Percentiles rank a stretch among this genome's conserved stretches.
phyloP scores from a whole-genome alignment of 164 flowering plant species.

The Aristolochia contorta region DNA sequence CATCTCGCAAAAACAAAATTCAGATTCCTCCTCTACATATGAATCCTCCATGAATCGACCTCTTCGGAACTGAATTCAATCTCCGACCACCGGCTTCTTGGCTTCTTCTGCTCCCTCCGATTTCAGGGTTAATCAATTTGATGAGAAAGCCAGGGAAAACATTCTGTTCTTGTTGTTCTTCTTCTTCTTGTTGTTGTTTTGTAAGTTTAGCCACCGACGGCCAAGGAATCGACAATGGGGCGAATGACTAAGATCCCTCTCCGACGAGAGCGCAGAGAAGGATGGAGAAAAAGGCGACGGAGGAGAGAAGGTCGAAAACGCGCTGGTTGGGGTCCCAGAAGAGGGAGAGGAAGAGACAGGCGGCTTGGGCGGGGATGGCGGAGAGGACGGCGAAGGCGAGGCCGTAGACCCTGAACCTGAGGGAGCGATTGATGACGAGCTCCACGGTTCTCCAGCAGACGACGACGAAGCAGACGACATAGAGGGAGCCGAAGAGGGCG shows the following conservation, averaged over 20 bases:
- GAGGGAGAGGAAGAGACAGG: slow-evolving; percentile 24
- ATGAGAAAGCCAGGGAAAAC: no score
- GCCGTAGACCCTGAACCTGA: slow-evolving; percentile 33
- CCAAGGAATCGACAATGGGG: slow-evolving; percentile 52
- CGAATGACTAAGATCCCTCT: slow-evolving; percentile 43
- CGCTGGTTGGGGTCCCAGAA: slow-evolving; percentile 30
- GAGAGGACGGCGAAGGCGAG: slow-evolving; percentile 29
- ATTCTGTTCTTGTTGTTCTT: neutral
- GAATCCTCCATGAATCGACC: no score
- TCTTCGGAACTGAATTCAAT: no score
- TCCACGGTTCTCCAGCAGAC: slow-evolving; percentile 40
- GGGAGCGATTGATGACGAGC: slow-evolving; percentile 49
- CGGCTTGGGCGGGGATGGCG: slow-evolving; percentile 24
- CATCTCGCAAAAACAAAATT: no score
- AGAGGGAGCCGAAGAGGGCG: slow-evolving; percentile 29
- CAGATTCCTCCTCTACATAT: no score
- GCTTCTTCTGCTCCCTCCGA: no score
- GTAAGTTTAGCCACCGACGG: slow-evolving; percentile 13
- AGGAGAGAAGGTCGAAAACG: slow-evolving; percentile 9
- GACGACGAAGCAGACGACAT: slow-evolving; percentile 26
- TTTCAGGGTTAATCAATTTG: no score
- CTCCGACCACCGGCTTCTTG: no score
- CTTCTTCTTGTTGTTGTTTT: neutral
- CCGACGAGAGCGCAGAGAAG: slow-evolving; percentile 35
- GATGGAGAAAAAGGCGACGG: slow-evolving; percentile 21